Conservation (phyloP, 176 grass and related monocot species). For the Chrysopogon serrulatus region DNA sequence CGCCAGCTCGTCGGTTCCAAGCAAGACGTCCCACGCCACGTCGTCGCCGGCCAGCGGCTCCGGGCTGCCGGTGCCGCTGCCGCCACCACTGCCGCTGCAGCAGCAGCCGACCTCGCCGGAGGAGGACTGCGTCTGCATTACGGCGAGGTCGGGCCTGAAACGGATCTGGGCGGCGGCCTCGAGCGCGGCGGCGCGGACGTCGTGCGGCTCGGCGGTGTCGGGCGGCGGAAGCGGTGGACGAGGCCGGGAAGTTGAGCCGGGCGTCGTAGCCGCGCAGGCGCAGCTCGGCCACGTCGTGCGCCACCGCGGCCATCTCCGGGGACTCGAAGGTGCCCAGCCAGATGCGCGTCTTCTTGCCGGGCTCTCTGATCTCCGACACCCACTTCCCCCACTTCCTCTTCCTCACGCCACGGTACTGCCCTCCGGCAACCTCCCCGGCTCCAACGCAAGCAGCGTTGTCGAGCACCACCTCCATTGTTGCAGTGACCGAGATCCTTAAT, state of each 20-base stretch:
- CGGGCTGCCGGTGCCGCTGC: not conserved
- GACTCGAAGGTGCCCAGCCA: slow-evolving; percentile 98
- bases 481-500: too few relatives aligned
- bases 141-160: slow-evolving; percentile 36
- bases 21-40: slow-evolving; percentile 21
- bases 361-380: slow-evolving; percentile 97
- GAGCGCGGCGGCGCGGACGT: slow-evolving; percentile 77
- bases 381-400: slow-evolving; percentile 98
- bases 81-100: not conserved
- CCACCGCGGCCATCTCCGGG: slow-evolving; percentile 85
- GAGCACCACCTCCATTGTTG: slow-evolving; percentile 12
- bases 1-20: slow-evolving; percentile 48
- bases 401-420: slow-evolving; percentile 72
- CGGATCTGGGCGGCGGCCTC: slow-evolving; percentile 62
- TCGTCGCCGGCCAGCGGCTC: not conserved
- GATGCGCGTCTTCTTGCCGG: slow-evolving; percentile 94
- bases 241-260: slow-evolving; percentile 72
- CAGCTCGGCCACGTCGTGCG: slow-evolving; percentile 85
- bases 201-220: slow-evolving; percentile 60
- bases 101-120: not conserved
- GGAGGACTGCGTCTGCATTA: not conserved
- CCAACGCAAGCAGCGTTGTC: not conserved
- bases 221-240: slow-evolving; percentile 53
- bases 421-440: not conserved
- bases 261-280: slow-evolving; percentile 60